Base-by-base conservation (phyloP, 179 eudicot species). In the Silene noctiflora region DNA sequence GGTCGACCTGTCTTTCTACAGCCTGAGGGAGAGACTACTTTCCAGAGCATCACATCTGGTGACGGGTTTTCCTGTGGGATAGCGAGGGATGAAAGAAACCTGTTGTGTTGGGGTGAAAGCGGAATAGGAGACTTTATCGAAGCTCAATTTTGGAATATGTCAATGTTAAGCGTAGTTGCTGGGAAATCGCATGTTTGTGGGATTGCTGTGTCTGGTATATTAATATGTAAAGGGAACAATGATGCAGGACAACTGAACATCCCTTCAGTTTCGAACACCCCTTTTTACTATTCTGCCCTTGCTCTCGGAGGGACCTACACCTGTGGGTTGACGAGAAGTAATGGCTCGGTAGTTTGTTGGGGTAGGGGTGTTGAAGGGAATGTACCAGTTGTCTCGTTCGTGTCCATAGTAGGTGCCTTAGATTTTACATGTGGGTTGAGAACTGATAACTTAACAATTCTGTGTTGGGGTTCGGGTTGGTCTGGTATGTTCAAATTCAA, bases 171-270 rank as follows among this genome's bases (percentile, higher is more conserved):
- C 68, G 73, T 89, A 67, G 83, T 80, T 72, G 87, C 86, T 13
- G 90, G 92, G 58, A 81, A 80, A 58, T 48, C 83, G 48, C 90
- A 87, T 81, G 90, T 83, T 65, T 89, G 92, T 76, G 92, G 90
- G 20, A 74, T 89, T 56, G 64, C 84, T 3, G 33, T 42, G 59
- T 79, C 84, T 29, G 92, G 90, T 13, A 24, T 72, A 10, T 67
- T 87, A 31, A 73, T 87, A 9, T 89, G 92, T 76, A 81, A 83
- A 75, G 90, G 92, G 6, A 76, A 46, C 25, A 85, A 85, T 60
- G 74, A 78, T 44, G 44, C 74, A 14, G 88, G 88, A 4, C 88
- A 88, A 62, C 83, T 85, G 46, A 73, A 83, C 24, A 69, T 78
- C 46, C 90, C 92, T 25, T 55, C 80, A 9, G 3, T 44, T 11